Percentiles rank a stretch among this genome's conserved stretches.
Conservation (phyloP, 1,139 yeast species). For the Scheffersomyces parashehatae region DNA sequence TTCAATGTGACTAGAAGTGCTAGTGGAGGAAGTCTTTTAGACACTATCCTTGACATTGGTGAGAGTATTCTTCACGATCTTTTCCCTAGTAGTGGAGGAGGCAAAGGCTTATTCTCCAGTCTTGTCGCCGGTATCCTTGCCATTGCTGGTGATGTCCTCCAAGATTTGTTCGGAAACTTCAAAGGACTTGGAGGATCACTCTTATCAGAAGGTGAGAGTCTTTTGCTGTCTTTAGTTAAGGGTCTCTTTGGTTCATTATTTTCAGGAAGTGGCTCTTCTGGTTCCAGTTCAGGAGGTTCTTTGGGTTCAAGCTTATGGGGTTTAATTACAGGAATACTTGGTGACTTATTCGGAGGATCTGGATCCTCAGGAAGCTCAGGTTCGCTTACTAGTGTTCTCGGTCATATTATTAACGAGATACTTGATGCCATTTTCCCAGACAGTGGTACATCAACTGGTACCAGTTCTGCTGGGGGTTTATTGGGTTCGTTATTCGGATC, state of each 20-base stretch:
- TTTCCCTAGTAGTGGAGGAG: conserved; percentile 12
- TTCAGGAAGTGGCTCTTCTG: background rate
- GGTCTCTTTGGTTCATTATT: background rate
- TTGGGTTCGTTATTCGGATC: conserved; percentile 10
- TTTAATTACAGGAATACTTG: conserved; percentile 1
- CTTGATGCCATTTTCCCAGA: conserved; percentile 9
- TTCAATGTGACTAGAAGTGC: conserved; percentile 7
- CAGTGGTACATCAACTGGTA: conserved; percentile 10
- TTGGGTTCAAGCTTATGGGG: background rate
- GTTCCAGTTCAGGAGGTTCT: background rate
- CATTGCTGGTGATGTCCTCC: conserved; percentile 12
- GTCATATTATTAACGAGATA: conserved; percentile 8
- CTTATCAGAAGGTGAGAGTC: background rate
- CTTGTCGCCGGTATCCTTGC: conserved; percentile 15
- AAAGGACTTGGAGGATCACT: background rate
- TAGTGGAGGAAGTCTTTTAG: conserved; percentile 6
- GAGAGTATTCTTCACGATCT: conserved; percentile 6
- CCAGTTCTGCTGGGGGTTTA: conserved; percentile 4
- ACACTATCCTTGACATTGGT: background rate
- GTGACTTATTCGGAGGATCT: conserved; percentile 15
- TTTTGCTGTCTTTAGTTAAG: background rate
- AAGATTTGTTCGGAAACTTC: background rate
- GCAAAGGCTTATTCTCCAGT: conserved; percentile 3
- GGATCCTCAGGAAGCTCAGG: conserved; percentile 10
- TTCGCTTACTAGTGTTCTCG: conserved; percentile 8